Evolutionary conservation across 768 basidiomycete genomes (phyloP), one percentile per base, ranked within the genome.

Genomic region (Strobilomyces confusus): DNA sequence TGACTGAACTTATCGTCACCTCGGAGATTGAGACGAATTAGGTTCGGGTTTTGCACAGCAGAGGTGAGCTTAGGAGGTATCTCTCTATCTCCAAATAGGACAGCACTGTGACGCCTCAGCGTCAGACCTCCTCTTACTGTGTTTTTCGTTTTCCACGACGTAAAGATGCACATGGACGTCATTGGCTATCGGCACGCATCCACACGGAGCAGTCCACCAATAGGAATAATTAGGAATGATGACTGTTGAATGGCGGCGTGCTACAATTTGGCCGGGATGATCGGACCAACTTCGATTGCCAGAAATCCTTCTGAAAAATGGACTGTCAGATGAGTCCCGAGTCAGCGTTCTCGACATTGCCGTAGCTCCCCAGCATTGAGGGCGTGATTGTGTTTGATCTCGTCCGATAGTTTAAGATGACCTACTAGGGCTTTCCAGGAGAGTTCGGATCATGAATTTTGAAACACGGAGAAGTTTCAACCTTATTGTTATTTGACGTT

Each of bases 401-500:
- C 30, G 19, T 34, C 19, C n/a, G 15, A 13, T 49, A 37, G 49
- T 59, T 55, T 30, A 51, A 36, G 44, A 40, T 55, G 52, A 20
- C 54, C 32, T 52, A 49, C 49, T 49, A 38, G 23, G 15, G 23
- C 36, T n/a, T 50, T 52, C 26, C 40, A 58, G 40, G 37, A 40
- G 32, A 44, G 9, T 58, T 62, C 63, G 62, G 62, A 56, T 54
- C 57, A 65, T 56, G 51, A 63, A 51, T 47, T 33, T 65, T 65
- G 63, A 63, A 63, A 63, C 62, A 62, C 53, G 62, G 38, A 57
- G 32, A 52, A 58, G 59, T 63, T 62, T 62, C 62, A 64, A 54
- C 62, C 47, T 61, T 54, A 61, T 64, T 66, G 55, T 61, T 52
- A 50, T 46, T 58, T 40, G 50, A 47, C 42, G 32, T 41, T 63